Evolutionary conservation across 768 basidiomycete genomes (phyloP).

Genomic region (Termitomyces titanicus): DNA sequence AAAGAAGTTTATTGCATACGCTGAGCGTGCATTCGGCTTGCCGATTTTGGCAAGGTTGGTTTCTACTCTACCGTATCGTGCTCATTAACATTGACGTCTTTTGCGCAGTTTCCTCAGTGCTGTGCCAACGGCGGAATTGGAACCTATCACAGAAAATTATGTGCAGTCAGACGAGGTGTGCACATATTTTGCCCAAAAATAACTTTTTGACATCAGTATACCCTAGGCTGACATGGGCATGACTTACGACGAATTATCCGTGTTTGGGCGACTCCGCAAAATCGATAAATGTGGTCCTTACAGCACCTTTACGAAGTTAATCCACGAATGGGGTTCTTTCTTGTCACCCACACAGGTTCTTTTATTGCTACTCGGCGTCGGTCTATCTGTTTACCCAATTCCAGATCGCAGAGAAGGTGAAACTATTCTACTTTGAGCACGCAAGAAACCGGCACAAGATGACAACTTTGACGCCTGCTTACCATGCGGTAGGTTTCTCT

Average conservation of each 20-base stretch:
- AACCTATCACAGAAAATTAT: constrained; percentile 92
- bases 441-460: constrained; percentile 98
- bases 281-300: constrained; percentile 98
- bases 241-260: constrained; percentile 96
- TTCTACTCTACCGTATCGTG: not conserved
- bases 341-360: constrained; percentile 80
- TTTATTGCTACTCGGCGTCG: not conserved
- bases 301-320: constrained; percentile 93
- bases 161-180: constrained; percentile 92
- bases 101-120: constrained; percentile 79
- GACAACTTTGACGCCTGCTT: constrained; percentile 92
- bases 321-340: constrained; percentile 88
- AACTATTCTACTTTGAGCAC: constrained; percentile 94
- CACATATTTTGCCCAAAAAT: not conserved
- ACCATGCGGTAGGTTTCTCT: constrained; percentile 75
- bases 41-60: constrained; percentile 76
- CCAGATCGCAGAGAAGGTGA: constrained; percentile 96
- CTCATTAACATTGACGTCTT: not conserved
- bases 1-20: constrained; percentile 92
- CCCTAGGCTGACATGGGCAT: constrained; percentile 96
- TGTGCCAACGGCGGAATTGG: constrained; percentile 92
- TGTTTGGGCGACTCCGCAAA: constrained; percentile 91
- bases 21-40: constrained; percentile 71
- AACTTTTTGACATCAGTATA: constrained; percentile 3
- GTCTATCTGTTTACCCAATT: not conserved